Conservation (phyloP, 495 filamentous ascomycete species). For the Xylaria scruposa region DNA sequence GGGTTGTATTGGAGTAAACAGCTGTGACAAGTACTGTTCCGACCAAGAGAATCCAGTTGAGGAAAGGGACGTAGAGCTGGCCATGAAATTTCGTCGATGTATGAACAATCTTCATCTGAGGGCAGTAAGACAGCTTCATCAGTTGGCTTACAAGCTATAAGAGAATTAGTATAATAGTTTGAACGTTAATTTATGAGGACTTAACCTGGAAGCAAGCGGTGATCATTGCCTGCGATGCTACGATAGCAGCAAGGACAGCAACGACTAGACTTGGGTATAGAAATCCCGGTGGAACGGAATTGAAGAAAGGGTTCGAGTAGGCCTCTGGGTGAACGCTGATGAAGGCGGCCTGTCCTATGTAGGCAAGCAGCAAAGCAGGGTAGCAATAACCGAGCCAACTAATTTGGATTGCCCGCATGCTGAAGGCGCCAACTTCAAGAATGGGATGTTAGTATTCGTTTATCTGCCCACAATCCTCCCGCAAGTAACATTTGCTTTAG, state of each 20-base stretch:
- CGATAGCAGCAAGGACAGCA: conserved; percentile 72
- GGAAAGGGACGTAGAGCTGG: conserved; percentile 73
- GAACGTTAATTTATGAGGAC: not conserved
- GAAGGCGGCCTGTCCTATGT: conserved; percentile 77
- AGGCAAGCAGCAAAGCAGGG: conserved; percentile 73
- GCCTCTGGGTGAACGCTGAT: conserved; percentile 66
- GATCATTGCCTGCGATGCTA: conserved; percentile 80
- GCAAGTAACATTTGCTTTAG: not conserved
- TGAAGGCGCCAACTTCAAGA: conserved; percentile 65
- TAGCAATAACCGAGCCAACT: conserved; percentile 69
- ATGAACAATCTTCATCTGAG: conserved; percentile 72
- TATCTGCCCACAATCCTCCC: not conserved
- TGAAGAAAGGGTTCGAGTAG: conserved; percentile 76
- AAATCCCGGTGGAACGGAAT: conserved; percentile 68
- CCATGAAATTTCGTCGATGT: conserved; percentile 70
- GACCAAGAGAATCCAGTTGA: conserved; percentile 77
- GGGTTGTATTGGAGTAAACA: conserved; percentile 71
- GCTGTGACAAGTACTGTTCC: conserved; percentile 76
- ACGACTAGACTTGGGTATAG: conserved; percentile 70
- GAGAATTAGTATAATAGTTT: conserved; percentile 15
- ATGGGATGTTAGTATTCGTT: not conserved
- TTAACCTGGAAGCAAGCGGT: conserved; percentile 66
- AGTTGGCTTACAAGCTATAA: conserved; percentile 69
- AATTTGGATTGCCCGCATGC: conserved; percentile 65
- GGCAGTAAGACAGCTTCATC: conserved; percentile 77